Conservation (phyloP, 75 land plant species). For the Selaginella tamariscina region DNA sequence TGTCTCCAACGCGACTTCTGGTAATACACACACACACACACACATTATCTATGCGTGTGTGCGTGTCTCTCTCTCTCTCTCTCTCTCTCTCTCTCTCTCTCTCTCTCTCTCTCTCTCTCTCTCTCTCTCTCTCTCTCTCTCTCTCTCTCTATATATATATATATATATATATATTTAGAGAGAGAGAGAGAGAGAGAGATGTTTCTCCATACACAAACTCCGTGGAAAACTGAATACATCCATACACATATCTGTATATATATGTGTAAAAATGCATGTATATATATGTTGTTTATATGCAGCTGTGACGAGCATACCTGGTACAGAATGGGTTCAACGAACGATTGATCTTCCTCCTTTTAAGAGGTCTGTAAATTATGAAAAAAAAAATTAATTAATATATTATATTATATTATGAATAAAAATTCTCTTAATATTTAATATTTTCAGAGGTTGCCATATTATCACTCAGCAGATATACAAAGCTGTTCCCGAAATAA, state of each 20-base stretch:
- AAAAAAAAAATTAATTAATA: slow-evolving; percentile 11
- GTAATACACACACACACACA: too few relatives aligned
- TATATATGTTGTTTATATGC: too few relatives aligned
- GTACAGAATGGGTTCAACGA: slow-evolving; percentile 30
- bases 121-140: neutral
- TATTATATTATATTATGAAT: too few relatives aligned
- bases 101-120: neutral
- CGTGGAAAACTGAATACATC: too few relatives aligned
- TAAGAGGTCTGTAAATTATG: slow-evolving; percentile 28
- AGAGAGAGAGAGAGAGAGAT: too few relatives aligned
- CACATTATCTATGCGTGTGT: too few relatives aligned
- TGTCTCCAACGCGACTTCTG: neutral
- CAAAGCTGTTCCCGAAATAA: slow-evolving; percentile 35
- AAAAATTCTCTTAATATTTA: neutral
- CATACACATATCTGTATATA: too few relatives aligned
- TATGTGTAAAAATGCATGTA: too few relatives aligned
- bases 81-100: too few relatives aligned
- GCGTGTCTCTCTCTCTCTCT: too few relatives aligned
- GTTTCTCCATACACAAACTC: too few relatives aligned
- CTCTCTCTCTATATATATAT: neutral
- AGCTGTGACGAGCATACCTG: slow-evolving; percentile 20
- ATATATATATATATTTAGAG: too few relatives aligned
- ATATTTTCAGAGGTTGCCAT: slow-evolving; percentile 38
- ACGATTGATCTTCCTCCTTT: slow-evolving; percentile 29
- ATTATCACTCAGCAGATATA: slow-evolving; percentile 34